Conservation (phyloP, 139 green algal genomes). For the Tetradesmus obliquus region DNA sequence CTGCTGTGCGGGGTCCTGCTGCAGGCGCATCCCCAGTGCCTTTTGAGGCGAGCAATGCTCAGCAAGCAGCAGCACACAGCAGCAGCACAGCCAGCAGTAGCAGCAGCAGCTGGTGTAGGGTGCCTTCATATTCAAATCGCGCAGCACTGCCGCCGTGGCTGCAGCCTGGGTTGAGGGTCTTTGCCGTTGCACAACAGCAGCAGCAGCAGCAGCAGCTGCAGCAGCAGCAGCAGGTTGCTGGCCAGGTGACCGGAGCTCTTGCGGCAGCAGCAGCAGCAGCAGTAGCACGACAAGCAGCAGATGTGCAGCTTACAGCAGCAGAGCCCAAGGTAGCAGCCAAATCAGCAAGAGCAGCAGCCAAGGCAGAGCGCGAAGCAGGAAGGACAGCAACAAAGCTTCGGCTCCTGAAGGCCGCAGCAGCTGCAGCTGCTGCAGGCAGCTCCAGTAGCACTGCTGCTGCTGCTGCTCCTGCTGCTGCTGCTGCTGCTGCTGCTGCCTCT, state of each 20-base stretch:
- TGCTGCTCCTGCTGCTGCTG: neutral
- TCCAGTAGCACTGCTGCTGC: neutral
- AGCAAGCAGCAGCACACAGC: neutral
- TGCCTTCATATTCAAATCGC: neutral
- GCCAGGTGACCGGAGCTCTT: too few relatives aligned
- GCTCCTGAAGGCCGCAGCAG: neutral
- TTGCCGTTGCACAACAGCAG: neutral
- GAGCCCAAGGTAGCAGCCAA: neutral
- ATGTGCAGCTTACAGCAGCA: neutral
- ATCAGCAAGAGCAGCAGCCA: neutral
- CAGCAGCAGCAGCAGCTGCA: neutral
- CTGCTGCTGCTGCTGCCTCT: conserved; percentile 4
- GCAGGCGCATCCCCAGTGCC: neutral
- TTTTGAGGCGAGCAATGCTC: neutral
- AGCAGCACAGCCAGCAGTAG: conserved; percentile 19
- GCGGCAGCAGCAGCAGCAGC: neutral
- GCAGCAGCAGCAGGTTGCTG: neutral
- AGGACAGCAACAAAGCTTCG: neutral
- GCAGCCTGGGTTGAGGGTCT: neutral
- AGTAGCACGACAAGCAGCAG: neutral
- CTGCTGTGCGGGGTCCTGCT: neutral
- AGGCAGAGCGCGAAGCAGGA: neutral
- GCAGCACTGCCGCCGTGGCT: conserved; percentile 14
- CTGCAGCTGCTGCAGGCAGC: neutral
- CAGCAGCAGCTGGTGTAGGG: conserved; percentile 26